Evolutionary conservation across 768 basidiomycete species (phyloP), one percentile per base, ranked within the genome.

Genomic region (Pleurotus sapidus): DNA sequence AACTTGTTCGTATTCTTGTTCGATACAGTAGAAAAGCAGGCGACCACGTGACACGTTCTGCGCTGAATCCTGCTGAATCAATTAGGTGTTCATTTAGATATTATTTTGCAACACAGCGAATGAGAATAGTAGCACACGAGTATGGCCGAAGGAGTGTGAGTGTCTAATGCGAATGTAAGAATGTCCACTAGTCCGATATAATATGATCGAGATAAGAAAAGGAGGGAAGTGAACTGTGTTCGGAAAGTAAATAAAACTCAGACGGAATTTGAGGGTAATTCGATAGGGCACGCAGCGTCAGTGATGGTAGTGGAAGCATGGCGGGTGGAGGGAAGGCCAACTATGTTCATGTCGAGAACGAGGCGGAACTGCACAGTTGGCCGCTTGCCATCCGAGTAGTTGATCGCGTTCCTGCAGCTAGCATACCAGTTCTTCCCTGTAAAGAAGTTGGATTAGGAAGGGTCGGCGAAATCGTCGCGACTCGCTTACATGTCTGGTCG

Each of bases 401-500:
- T 65, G 38, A 69, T 76, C 40, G 69, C 65, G 67, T 92, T 88
- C 72, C 79, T 80, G 75, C 93, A 95, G 5, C 82, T 88, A 57
- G 88, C 76, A 67, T 94, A 89, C 84, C 88, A 91, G 55, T 83
- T 84, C 5, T 67, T 66, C 89, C 87, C 88, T 91, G 55, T 0
- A 37, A 57, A 49, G 12, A 50, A 63, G 4, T 20, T 20, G 14
- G 55, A 53, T 39, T n/a, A 34, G 55, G 51, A 25, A 48, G 30
- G 30, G 11, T 34, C 30, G 30, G 8, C 9, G 11, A 34, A 9
- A 34, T 34, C 30, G 11, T 34, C 3, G 30, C 30, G 9, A 34
- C 30, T 34, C 47, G 60, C 3, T 67, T 62, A 93, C 94, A 98
- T 18, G 95, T 96, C 37, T 79, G 75, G 71, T 98, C 95, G 4